A percentile compares a stretch with the other conserved stretches of the same genome.
These are phyloP conservation scores for Erysimum cheiranthoides DNA, from an alignment of 345 rosid species.

Conservation along the genomic window DNA sequence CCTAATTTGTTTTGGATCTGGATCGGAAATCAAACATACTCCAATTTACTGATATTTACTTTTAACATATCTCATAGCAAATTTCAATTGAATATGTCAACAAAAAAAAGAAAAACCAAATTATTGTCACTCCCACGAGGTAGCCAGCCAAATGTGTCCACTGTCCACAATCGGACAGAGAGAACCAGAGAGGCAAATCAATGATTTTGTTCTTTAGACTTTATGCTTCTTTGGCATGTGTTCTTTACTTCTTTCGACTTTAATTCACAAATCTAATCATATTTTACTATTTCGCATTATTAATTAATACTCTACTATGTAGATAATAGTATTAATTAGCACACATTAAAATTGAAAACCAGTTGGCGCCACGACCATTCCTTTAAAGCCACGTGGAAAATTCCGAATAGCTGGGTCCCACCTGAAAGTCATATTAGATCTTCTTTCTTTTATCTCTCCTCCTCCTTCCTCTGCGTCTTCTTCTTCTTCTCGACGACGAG, in stretches of 20 bases:
- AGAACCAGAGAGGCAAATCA: constrained; percentile 27
- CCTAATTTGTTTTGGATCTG: not conserved
- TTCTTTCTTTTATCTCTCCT: constrained; percentile 10
- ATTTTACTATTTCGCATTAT: not conserved
- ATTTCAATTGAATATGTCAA: not conserved
- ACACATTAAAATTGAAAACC: constrained; percentile 33
- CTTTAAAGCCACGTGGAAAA: constrained; percentile 29
- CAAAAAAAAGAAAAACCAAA: not conserved
- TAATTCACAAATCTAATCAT: not conserved
- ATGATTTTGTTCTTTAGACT: constrained; percentile 23
- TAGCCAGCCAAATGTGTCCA: constrained; percentile 13
- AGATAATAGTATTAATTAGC: not conserved
- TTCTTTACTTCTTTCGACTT: not conserved
- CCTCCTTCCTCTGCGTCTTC: constrained; percentile 25
- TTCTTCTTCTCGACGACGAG: constrained; percentile 26
- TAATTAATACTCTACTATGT: no score
- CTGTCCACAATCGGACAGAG: not conserved
- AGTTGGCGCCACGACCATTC: constrained; percentile 28
- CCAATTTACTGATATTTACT: no score
- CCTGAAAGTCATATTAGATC: constrained; percentile 24
- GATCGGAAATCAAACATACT: not conserved
- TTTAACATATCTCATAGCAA: not conserved
- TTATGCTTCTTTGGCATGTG: constrained; percentile 9
- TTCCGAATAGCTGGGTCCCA: constrained; percentile 24
- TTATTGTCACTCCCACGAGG: constrained; percentile 37